Evolutionary conservation across 257 asterid species (phyloP), one percentile per base, ranked within the genome.

Genomic region (Cinchona pubescens): DNA sequence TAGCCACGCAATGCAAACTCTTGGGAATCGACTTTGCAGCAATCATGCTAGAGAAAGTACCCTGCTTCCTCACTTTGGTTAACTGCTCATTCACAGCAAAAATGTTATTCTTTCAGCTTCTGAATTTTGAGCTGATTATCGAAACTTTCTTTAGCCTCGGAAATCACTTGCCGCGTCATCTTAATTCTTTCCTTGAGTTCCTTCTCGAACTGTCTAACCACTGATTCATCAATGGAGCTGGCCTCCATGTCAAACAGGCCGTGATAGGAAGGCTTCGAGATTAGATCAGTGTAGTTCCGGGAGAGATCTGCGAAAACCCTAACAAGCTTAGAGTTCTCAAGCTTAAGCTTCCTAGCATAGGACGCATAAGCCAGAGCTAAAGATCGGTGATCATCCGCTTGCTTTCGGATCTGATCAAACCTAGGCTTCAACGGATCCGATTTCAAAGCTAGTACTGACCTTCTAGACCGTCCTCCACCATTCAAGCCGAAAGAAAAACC

Each of bases 21-120:
- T 83, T 83, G 30, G 86, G 88, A 45, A 85, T 87, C 11, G 89
- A 85, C 82, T 85, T 87, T 43, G 91, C 90, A 38, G 91, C 88
- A 69, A 87, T 87, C 83, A 87, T 73, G 74, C 86, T 87, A 25
- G 86, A 79, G 82, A 83, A 87, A 65, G 87, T 84, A n/a, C 87
- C 88, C 77, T 87, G 85, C 79, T 85, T 85, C 71, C 79, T 83
- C 0, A 88, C 79, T 76, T 82, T 80, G n/a, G 85, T 80, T 34
- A 85, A 74, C 74, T 82, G 88, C 65, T 83, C 91, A 75, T 82
- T 87, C 59, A 85, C 79, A 19, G 87, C 86, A 62, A 85, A 87
- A 49, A 83, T 85, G 67, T 70, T 80, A 70, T 85, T n/a, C 86
- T 73, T 85, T 87, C 75, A 87, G 76, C 79, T 83, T 85, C 72